A percentile compares a stretch with the other conserved stretches of the same genome.
These are phyloP conservation scores for Penicillium turbatum DNA, from an alignment of 495 filamentous ascomycete genomes.

Conservation along the genomic window DNA sequence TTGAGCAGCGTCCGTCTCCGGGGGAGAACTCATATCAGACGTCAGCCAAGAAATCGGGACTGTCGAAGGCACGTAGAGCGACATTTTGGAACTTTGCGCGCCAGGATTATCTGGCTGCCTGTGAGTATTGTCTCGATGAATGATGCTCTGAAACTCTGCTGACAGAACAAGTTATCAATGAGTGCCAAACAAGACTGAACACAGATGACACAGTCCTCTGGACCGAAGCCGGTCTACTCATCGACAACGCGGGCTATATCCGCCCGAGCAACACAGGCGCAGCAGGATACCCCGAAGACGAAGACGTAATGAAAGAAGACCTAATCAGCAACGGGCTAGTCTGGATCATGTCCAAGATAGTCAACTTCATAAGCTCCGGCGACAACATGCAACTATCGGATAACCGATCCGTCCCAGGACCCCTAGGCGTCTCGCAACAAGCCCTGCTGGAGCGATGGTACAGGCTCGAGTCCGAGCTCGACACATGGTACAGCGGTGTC, in stretches of 20 bases:
- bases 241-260: slow-evolving; percentile 54
- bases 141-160: not conserved
- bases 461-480: slow-evolving; percentile 51
- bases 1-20: slow-evolving; percentile 43
- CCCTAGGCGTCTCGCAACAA: slow-evolving; percentile 50
- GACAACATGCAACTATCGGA: slow-evolving; percentile 41
- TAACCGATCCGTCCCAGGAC: slow-evolving; percentile 33
- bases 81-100: slow-evolving; percentile 65
- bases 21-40: slow-evolving; percentile 27
- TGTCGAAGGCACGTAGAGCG: slow-evolving; percentile 53
- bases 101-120: slow-evolving; percentile 61
- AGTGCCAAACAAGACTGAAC: slow-evolving; percentile 55
- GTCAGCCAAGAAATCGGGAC: slow-evolving; percentile 30
- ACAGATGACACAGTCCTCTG: slow-evolving; percentile 57
- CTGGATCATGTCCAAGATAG: slow-evolving; percentile 59
- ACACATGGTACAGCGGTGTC: slow-evolving; percentile 54
- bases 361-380: slow-evolving; percentile 56
- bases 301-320: slow-evolving; percentile 55
- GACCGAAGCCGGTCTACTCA: slow-evolving; percentile 56
- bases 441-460: slow-evolving; percentile 54
- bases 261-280: slow-evolving; percentile 47
- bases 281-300: slow-evolving; percentile 44
- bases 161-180: slow-evolving; percentile 52
- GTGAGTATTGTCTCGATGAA: slow-evolving; percentile 34
- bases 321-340: slow-evolving; percentile 58